phyloP scores from a whole-genome alignment of 805 yeast species.

The Nakazawaea ambrosiae region DNA sequence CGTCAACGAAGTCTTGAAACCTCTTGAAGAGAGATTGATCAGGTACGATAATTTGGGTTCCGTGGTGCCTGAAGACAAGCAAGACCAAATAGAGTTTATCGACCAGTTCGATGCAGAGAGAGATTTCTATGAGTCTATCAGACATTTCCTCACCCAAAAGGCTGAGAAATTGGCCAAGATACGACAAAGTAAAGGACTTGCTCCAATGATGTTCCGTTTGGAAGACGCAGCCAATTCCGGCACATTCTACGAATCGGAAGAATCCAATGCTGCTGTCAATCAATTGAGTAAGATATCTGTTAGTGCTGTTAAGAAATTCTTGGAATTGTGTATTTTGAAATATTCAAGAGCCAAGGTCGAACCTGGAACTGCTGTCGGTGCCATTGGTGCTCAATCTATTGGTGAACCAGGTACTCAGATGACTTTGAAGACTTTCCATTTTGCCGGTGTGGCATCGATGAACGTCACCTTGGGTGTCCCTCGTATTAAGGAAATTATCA shows the following conservation, averaged over 20 bases:
- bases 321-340: conserved; percentile 71
- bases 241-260: too few relatives aligned
- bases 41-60: conserved; percentile 73
- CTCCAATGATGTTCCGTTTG: conserved; percentile 15
- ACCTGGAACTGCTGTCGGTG: conserved; percentile 99
- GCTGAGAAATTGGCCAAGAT: conserved; percentile 48
- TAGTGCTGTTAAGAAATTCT: conserved; percentile 52
- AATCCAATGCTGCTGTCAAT: conserved; percentile 26
- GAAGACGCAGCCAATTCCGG: conserved; percentile 18
- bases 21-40: conserved; percentile 51
- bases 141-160: conserved; percentile 53
- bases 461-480: conserved; percentile 99
- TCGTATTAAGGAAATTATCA: conserved; percentile 97
- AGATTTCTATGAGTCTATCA: conserved; percentile 69
- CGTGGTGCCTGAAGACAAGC: conserved; percentile 34
- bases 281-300: conserved; percentile 66
- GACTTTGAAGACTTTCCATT: conserved; percentile 76
- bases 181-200: conserved; percentile 48
- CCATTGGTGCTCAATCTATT: conserved; percentile 97
- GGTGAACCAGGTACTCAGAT: conserved; percentile 99
- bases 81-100: conserved; percentile 51
- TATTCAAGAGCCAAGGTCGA: conserved; percentile 89
- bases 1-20: conserved; percentile 49
- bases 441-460: conserved; percentile 99
- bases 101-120: conserved; percentile 88